phyloP scores from a whole-genome alignment of 495 filamentous ascomycete species.

The Daldinia concentrica region DNA sequence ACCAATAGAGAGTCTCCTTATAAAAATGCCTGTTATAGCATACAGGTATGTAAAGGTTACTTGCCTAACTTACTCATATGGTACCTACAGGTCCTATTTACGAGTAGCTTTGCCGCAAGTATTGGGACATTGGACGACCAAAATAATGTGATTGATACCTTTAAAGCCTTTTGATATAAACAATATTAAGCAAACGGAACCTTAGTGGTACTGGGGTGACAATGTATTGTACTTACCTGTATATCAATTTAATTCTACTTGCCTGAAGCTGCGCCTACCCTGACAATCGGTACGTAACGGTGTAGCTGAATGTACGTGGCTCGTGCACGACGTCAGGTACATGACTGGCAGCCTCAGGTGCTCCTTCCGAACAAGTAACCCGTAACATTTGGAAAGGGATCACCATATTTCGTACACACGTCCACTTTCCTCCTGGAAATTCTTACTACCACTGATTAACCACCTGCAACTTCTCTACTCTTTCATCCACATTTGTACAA shows the following conservation, averaged over 20 bases:
- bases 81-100: too few species aligned
- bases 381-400: conserved; percentile 42
- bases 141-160: too few species aligned
- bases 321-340: conserved; percentile 27
- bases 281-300: conserved; percentile 6
- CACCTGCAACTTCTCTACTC: conserved; percentile 15
- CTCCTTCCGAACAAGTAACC: conserved; percentile 49
- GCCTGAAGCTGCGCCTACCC: not conserved
- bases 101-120: not conserved
- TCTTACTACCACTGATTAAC: conserved; percentile 27
- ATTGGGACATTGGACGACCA: not conserved
- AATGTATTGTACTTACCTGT: not conserved
- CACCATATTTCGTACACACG: conserved; percentile 37
- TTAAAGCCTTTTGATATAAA: not conserved
- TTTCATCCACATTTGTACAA: conserved; percentile 41
- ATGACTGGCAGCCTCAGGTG: conserved; percentile 24
- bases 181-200: not conserved
- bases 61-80: too few species aligned
- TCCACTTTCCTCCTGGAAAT: conserved; percentile 40
- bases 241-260: not conserved
- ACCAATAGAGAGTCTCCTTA: not conserved
- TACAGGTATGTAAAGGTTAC: not conserved
- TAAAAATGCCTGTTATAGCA: not conserved
- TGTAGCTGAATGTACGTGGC: conserved; percentile 10
- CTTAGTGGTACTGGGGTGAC: not conserved